These are phyloP conservation scores for Globisporangium paddicum DNA, from an alignment of 352 stramenopile genomes.

Conservation along the genomic window DNA sequence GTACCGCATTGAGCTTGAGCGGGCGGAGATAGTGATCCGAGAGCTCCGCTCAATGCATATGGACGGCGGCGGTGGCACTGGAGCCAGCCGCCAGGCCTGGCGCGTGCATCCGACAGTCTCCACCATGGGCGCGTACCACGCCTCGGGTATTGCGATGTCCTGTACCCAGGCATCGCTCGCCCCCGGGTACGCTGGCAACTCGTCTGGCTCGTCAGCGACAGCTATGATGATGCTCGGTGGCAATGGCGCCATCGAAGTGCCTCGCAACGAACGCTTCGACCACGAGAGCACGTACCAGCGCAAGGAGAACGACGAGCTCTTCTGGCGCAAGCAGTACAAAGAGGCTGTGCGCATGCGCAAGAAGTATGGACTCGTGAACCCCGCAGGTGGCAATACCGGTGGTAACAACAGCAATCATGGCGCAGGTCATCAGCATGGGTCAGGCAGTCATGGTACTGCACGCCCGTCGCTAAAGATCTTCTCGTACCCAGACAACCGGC, in stretches of 20 bases:
- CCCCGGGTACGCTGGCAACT: slow-evolving; percentile 1
- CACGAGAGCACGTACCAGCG: slow-evolving; percentile 41
- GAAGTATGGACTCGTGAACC: slow-evolving; percentile 17
- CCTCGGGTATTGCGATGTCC: slow-evolving; percentile 9
- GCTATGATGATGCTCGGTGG: slow-evolving; percentile 15
- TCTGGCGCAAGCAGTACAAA: slow-evolving; percentile 55
- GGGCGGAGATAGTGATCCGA: slow-evolving; percentile 30
- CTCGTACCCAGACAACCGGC: slow-evolving; percentile 38
- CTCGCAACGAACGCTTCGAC: slow-evolving; percentile 45
- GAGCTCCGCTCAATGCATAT: slow-evolving; percentile 30
- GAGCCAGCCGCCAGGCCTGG: slow-evolving; percentile 10
- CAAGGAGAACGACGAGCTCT: slow-evolving; percentile 33
- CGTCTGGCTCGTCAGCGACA: neutral
- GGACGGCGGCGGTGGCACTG: slow-evolving; percentile 11
- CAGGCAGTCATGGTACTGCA: neutral
- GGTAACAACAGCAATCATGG: neutral
- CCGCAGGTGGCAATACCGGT: neutral
- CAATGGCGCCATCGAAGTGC: slow-evolving; percentile 25
- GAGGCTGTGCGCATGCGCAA: slow-evolving; percentile 52
- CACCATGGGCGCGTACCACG: slow-evolving; percentile 12
- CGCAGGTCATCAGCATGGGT: neutral
- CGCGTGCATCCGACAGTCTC: slow-evolving; percentile 9
- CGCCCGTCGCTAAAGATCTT: slow-evolving; percentile 70
- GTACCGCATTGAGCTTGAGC: slow-evolving; percentile 43
- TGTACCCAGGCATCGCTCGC: slow-evolving; percentile 19